Percentiles rank a stretch among this genome's conserved stretches.
Conservation (phyloP, 2,329 filamentous ascomycete species). For the Knoxdaviesia capensis region DNA sequence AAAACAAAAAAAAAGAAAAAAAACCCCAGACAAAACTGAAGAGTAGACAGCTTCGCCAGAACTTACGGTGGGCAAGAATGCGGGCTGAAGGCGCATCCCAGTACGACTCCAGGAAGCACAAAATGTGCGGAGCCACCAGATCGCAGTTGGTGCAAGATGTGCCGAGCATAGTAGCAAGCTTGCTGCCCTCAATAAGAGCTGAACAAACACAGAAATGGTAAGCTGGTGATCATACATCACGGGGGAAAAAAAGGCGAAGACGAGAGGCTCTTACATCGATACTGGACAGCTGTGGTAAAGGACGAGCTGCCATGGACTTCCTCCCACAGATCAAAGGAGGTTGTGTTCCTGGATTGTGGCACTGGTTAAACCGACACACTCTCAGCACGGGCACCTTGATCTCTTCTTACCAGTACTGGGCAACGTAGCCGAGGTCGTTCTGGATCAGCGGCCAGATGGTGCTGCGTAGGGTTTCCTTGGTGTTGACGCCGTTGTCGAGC, state of each 20-base stretch:
- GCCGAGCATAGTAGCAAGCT: conserved; percentile 43
- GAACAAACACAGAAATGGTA: not conserved
- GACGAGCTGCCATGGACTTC: conserved; percentile 60
- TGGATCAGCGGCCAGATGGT: conserved; percentile 53
- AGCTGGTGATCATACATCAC: not conserved
- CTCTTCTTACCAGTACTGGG: conserved; percentile 40
- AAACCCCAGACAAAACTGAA: too few relatives aligned
- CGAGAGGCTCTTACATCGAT: conserved; percentile 30
- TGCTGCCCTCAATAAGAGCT: conserved; percentile 45
- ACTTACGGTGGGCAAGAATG: conserved; percentile 42
- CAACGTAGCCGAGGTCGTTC: conserved; percentile 59
- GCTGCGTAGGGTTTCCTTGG: conserved; percentile 22
- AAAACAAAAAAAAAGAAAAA: too few relatives aligned
- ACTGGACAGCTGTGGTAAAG: conserved; percentile 52
- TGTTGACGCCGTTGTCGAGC: conserved; percentile 41
- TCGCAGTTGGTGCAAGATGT: conserved; percentile 39
- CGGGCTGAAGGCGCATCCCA: conserved; percentile 43
- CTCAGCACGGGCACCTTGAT: too few relatives aligned
- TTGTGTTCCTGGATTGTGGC: conserved; percentile 22
- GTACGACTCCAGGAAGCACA: conserved; percentile 57
- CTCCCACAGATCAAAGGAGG: conserved; percentile 65
- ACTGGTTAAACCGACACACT: too few relatives aligned
- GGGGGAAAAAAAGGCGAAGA: conserved; percentile 6
- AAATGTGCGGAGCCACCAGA: conserved; percentile 44
- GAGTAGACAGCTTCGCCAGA: too few relatives aligned